These are phyloP conservation scores for Phalaenopsis aphrodite DNA, from an alignment of 106 monocot genomes.

Conservation along the genomic window DNA sequence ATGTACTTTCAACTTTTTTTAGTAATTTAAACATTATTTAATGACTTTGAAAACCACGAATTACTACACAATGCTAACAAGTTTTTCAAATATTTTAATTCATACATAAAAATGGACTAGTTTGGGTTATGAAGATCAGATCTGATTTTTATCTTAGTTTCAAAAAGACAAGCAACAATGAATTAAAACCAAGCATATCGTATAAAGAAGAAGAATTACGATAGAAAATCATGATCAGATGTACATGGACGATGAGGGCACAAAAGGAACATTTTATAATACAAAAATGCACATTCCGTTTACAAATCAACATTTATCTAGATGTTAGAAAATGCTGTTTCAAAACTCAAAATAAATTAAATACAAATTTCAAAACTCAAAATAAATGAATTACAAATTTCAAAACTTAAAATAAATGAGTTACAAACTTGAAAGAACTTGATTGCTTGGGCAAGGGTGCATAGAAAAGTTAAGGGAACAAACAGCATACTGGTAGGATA, in stretches of 20 bases:
- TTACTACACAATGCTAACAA: too few species aligned
- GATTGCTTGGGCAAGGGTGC: neutral
- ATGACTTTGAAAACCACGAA: too few species aligned
- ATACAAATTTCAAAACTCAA: neutral
- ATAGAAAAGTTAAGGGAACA: neutral
- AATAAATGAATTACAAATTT: neutral
- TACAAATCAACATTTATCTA: neutral
- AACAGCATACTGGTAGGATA: conserved; percentile 44
- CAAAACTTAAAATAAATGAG: neutral
- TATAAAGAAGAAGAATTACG: neutral
- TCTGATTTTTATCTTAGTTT: too few species aligned
- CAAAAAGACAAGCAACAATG: neutral
- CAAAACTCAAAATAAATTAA: neutral
- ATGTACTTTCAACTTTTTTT: too few species aligned
- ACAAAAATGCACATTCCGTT: neutral
- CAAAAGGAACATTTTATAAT: neutral
- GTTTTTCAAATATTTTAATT: too few species aligned
- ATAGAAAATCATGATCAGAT: neutral
- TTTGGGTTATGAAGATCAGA: too few species aligned
- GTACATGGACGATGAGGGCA: neutral
- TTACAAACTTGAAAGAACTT: neutral
- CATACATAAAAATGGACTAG: too few species aligned
- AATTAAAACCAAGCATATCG: neutral
- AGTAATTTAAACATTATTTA: too few species aligned
- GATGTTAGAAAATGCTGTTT: neutral